Conservation (phyloP, 2,329 filamentous ascomycete genomes). For the Xylariales sp. region DNA sequence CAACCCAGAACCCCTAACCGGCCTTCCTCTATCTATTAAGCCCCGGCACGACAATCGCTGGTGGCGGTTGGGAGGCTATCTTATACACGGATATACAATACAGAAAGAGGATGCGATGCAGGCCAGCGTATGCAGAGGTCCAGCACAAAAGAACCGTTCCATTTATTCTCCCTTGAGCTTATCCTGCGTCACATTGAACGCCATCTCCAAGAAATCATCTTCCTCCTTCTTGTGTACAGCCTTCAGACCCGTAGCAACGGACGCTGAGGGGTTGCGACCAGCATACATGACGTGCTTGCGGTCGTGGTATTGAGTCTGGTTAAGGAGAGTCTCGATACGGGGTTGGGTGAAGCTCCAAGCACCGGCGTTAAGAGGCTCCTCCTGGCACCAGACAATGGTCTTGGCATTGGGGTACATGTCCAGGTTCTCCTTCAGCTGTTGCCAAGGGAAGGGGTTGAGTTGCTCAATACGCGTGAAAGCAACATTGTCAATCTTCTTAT, state of each 20-base stretch:
- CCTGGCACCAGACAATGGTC: constrained; percentile 95
- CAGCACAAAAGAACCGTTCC: constrained; percentile 1
- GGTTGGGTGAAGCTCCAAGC: constrained; percentile 98
- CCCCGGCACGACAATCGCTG: too few relatives aligned
- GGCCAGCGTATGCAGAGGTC: constrained; percentile 3
- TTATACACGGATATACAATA: too few relatives aligned
- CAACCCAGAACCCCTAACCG: too few relatives aligned
- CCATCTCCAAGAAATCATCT: constrained; percentile 69
- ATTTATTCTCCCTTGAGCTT: constrained; percentile 64
- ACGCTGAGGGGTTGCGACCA: constrained; percentile 87
- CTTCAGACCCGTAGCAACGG: constrained; percentile 92
- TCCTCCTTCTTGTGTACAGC: constrained; percentile 86
- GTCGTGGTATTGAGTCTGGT: constrained; percentile 88
- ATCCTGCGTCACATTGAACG: constrained; percentile 61
- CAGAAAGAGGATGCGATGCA: constrained; percentile 1
- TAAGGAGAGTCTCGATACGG: constrained; percentile 91
- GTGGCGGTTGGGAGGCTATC: too few relatives aligned
- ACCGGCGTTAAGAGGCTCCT: constrained; percentile 96
- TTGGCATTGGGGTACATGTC: constrained; percentile 96
- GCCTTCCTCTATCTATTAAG: too few relatives aligned
- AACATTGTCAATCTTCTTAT: constrained; percentile 82
- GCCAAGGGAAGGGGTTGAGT: constrained; percentile 98
- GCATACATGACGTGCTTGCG: constrained; percentile 97
- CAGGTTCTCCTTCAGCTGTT: constrained; percentile 92
- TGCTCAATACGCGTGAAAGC: constrained; percentile 96